A percentile compares a stretch with the other conserved stretches of the same genome.
Evolutionary conservation across 805 yeast genomes (phyloP).

Genomic region (Candida qinlingensis): DNA sequence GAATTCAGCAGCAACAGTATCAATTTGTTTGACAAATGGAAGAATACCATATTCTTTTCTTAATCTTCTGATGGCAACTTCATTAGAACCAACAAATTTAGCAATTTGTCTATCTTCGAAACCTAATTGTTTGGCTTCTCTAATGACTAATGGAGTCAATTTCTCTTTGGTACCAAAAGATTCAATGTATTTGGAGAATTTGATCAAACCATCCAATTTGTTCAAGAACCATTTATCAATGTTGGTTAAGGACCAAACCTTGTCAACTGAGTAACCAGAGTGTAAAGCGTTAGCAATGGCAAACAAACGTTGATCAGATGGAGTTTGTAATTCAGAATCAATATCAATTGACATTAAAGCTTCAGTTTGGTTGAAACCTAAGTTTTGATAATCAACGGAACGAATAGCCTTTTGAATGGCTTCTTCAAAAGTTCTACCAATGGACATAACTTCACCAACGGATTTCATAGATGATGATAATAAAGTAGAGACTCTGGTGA

Average conservation of each 20-base stretch:
- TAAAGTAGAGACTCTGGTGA: conserved; percentile 83
- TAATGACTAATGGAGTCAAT: conserved; percentile 57
- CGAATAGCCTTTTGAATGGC: conserved; percentile 97
- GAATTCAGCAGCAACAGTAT: conserved; percentile 98
- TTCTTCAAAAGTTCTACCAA: conserved; percentile 96
- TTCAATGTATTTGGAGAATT: conserved; percentile 59
- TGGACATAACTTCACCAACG: conserved; percentile 98
- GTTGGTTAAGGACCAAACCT: conserved; percentile 84
- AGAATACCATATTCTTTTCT: conserved; percentile 82
- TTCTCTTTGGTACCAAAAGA: conserved; percentile 48
- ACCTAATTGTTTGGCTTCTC: conserved; percentile 93
- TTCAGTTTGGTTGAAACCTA: conserved; percentile 74
- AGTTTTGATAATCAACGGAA: conserved; percentile 91
- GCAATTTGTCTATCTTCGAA: conserved; percentile 97
- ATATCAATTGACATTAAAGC: conserved; percentile 88
- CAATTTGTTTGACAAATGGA: conserved; percentile 95
- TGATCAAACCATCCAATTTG: conserved; percentile 72
- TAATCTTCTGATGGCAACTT: conserved; percentile 84
- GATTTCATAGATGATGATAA: conserved; percentile 95
- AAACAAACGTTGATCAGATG: conserved; percentile 94
- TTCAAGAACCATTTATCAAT: conserved; percentile 96
- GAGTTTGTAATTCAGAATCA: conserved; percentile 90
- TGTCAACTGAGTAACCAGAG: conserved; percentile 85
- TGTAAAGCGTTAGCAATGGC: conserved; percentile 94
- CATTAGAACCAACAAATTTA: conserved; percentile 79